Conservation (phyloP, 805 yeast genomes). For the Yarrowia hollandica region DNA sequence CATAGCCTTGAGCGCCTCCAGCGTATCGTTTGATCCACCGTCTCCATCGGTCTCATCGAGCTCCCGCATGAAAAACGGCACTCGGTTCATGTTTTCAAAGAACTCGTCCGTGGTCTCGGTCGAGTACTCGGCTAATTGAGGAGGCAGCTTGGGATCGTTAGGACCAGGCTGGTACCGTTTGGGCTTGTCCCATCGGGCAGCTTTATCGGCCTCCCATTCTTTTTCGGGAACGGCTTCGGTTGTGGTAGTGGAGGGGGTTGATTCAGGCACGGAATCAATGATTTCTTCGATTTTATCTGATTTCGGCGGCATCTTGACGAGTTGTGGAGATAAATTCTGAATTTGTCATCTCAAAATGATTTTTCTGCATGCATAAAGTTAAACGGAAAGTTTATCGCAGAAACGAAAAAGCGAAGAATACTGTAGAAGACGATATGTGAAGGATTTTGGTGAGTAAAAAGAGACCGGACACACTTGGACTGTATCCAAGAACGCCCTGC, state of each 20-base stretch:
- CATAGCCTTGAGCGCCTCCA: constrained; percentile 87
- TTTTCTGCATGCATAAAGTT: no score
- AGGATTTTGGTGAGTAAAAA: no score
- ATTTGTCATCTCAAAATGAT: no score
- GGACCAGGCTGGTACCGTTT: constrained; percentile 50
- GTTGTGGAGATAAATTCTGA: background rate
- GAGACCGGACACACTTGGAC: no score
- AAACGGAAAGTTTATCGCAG: no score
- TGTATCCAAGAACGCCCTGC: no score
- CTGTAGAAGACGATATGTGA: no score
- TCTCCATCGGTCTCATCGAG: constrained; percentile 74
- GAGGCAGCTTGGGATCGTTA: constrained; percentile 74
- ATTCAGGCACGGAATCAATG: background rate
- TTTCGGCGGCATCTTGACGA: constrained; percentile 3
- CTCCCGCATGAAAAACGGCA: constrained; percentile 94
- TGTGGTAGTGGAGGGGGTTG: background rate
- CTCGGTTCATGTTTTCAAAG: constrained; percentile 69
- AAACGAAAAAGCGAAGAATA: no score
- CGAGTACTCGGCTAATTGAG: constrained; percentile 67
- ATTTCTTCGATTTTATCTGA: background rate
- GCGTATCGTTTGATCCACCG: constrained; percentile 54
- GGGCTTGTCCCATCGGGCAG: constrained; percentile 35
- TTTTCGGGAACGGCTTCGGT: background rate
- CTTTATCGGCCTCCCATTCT: background rate
- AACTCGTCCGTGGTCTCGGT: constrained; percentile 60